phyloP scores from a whole-genome alignment of 2,329 filamentous ascomycete genomes.

The Pseudogymnoascus sp. region DNA sequence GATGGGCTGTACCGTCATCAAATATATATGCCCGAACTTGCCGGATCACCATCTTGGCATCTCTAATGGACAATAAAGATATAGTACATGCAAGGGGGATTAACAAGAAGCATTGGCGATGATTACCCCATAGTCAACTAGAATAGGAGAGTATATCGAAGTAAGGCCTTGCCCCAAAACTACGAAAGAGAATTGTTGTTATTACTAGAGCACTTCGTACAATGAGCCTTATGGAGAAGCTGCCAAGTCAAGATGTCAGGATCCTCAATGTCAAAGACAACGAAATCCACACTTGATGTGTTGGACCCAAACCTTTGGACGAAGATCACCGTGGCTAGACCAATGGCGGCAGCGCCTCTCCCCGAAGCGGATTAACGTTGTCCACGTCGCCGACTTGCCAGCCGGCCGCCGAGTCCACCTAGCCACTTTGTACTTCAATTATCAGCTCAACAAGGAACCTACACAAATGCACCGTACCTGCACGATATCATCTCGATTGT shows the following conservation, averaged over 20 bases:
- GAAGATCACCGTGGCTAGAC: background rate
- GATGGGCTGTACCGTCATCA: slow-evolving; percentile 1
- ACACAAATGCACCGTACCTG: background rate
- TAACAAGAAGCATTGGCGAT: background rate
- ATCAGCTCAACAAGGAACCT: background rate
- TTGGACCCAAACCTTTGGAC: background rate
- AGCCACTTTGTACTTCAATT: background rate
- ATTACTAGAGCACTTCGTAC: background rate
- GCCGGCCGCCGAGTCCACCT: background rate
- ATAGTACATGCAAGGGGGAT: background rate
- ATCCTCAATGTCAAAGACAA: background rate
- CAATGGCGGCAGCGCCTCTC: slow-evolving; percentile 1
- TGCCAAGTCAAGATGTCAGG: background rate
- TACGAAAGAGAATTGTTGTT: background rate
- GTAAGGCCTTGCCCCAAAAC: background rate
- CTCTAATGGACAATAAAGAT: background rate
- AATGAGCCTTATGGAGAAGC: background rate
- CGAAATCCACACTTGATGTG: background rate
- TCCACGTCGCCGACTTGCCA: background rate
- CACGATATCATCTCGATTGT: background rate
- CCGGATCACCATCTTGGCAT: slow-evolving; percentile 5
- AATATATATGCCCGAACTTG: slow-evolving; percentile 1
- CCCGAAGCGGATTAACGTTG: slow-evolving; percentile 1
- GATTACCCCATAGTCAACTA: background rate
- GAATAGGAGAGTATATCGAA: background rate